Percentiles rank a stretch among this genome's conserved stretches.
Evolutionary conservation across 192 early-diverging fungal genomes (phyloP).

Genomic region (Coemansia sp.): DNA sequence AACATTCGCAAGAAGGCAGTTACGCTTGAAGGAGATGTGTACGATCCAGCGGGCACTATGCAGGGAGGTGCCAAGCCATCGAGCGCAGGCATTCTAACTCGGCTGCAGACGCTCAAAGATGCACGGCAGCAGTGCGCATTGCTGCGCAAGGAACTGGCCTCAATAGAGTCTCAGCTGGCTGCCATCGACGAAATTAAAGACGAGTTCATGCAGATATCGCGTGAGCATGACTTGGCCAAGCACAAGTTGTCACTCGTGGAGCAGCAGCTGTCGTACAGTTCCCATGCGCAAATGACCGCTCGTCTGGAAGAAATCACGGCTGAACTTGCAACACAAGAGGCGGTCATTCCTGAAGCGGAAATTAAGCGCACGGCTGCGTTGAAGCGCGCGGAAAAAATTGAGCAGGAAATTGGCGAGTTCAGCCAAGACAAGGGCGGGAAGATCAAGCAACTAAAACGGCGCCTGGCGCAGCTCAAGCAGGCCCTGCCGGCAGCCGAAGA

Average conservation of each 20-base stretch:
- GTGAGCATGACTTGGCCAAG: conserved; percentile 67
- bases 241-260: conserved; percentile 78
- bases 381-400: conserved; percentile 61
- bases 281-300: conserved; percentile 62
- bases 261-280: conserved; percentile 73
- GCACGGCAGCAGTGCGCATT: conserved; percentile 55
- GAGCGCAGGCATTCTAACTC: conserved; percentile 68
- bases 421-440: conserved; percentile 84
- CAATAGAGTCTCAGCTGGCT: conserved; percentile 58
- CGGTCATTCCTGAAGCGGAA: conserved; percentile 56
- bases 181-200: conserved; percentile 56
- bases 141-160: conserved; percentile 53
- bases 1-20: conserved; percentile 82
- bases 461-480: conserved; percentile 63
- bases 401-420: conserved; percentile 88
- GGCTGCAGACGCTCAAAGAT: conserved; percentile 71
- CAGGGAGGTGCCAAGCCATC: conserved; percentile 84
- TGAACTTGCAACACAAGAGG: conserved; percentile 58
- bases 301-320: conserved; percentile 31
- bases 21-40: conserved; percentile 95
- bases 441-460: conserved; percentile 76
- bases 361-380: conserved; percentile 53
- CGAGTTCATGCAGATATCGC: conserved; percentile 60
- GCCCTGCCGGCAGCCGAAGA: conserved; percentile 58
- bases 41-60: conserved; percentile 91